These are phyloP conservation scores for Usnea hakonensis DNA, from an alignment of 495 filamentous ascomycete species.

Conservation along the genomic window DNA sequence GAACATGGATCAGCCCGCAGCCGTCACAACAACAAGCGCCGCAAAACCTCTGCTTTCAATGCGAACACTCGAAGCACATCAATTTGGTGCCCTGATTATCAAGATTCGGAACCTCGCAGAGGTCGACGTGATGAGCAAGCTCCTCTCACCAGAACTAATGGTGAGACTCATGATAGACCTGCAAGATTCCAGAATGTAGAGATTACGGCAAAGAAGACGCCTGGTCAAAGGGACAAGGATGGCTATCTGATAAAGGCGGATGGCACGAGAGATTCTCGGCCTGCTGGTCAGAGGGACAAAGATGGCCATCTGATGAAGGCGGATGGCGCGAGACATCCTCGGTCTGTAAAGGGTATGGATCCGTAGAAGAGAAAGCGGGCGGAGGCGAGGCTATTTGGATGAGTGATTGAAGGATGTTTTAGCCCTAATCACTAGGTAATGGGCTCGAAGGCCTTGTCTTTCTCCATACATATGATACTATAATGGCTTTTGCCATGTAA, in stretches of 20 bases:
- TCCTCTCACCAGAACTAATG: neutral
- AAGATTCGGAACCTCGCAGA: neutral
- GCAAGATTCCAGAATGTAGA: neutral
- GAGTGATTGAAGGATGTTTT: neutral
- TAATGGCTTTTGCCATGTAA: neutral
- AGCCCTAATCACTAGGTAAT: neutral
- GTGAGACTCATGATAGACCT: neutral
- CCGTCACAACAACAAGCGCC: neutral
- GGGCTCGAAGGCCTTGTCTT: neutral
- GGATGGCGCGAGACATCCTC: constrained; percentile 1
- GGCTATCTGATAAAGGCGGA: constrained; percentile 4
- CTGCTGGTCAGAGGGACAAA: neutral
- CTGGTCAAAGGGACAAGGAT: neutral
- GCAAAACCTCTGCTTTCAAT: constrained; percentile 5
- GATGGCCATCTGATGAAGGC: constrained; percentile 1
- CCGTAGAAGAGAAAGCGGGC: neutral
- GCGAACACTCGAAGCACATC: neutral
- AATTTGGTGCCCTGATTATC: neutral
- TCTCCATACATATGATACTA: neutral
- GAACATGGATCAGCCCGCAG: neutral
- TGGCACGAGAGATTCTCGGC: neutral
- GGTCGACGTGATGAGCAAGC: neutral
- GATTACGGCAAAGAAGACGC: neutral
- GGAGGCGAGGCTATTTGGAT: neutral
- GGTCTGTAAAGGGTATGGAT: neutral